phyloP scores from a whole-genome alignment of 768 basidiomycete genomes.

The Russula sp. region DNA sequence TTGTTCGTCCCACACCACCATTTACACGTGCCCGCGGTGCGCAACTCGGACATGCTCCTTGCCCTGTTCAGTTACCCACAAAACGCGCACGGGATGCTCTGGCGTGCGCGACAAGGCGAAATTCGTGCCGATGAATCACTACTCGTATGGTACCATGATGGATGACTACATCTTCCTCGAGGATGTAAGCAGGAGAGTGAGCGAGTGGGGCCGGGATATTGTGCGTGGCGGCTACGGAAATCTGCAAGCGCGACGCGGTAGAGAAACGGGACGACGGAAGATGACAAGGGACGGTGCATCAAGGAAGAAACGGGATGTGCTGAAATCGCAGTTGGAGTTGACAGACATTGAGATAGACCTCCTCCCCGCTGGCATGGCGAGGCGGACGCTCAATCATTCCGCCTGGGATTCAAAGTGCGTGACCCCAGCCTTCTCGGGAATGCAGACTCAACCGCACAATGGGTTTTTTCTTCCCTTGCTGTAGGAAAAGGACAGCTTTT shows the following conservation, averaged over 20 bases:
- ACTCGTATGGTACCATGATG: conserved; percentile 83
- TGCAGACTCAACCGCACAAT: conserved; percentile 4
- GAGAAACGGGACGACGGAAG: conserved; percentile 28
- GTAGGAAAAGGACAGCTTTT: conserved; percentile 58
- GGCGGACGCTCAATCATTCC: conserved; percentile 70
- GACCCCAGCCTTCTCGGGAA: conserved; percentile 1
- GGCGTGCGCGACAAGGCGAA: conserved; percentile 67
- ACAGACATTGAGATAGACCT: conserved; percentile 68
- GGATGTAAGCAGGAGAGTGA: conserved; percentile 68
- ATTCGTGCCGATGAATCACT: conserved; percentile 77
- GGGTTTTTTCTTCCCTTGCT: background rate
- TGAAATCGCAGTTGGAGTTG: conserved; percentile 61
- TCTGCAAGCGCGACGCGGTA: conserved; percentile 24
- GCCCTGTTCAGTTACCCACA: conserved; percentile 62
- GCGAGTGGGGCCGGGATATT: conserved; percentile 67
- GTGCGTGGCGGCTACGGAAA: conserved; percentile 49
- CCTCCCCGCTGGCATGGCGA: conserved; percentile 78
- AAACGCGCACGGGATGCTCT: conserved; percentile 50
- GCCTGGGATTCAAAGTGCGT: conserved; percentile 71
- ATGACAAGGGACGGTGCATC: conserved; percentile 25
- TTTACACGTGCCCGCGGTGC: conserved; percentile 80
- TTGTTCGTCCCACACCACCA: conserved; percentile 29
- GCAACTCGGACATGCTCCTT: conserved; percentile 64
- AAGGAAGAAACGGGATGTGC: conserved; percentile 54
- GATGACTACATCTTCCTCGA: conserved; percentile 85